A percentile compares a stretch with the other conserved stretches of the same genome.
These are phyloP conservation scores for Acorus calamus DNA, from an alignment of 106 monocot genomes.

Conservation along the genomic window DNA sequence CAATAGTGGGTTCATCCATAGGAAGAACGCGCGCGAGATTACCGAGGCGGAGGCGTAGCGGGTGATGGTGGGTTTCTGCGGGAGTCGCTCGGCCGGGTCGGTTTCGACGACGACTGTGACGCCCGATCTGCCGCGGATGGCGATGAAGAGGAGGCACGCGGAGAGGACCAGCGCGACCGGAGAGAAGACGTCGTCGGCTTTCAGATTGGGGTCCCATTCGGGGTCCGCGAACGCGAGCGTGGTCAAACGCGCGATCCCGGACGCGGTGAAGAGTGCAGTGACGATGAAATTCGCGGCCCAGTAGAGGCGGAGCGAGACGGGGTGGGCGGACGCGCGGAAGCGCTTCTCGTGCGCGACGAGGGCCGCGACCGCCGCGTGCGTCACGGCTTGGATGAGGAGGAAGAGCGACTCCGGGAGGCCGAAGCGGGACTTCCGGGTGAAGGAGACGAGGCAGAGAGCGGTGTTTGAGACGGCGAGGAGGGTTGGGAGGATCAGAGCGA, in stretches of 20 bases:
- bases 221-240: slow-evolving; percentile 13
- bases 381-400: slow-evolving; percentile 31
- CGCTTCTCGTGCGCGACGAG: slow-evolving; percentile 61
- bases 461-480: slow-evolving; percentile 24
- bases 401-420: slow-evolving; percentile 12
- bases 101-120: slow-evolving; percentile 2
- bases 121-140: slow-evolving; percentile 43
- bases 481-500: slow-evolving; percentile 19
- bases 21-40: slow-evolving; percentile 44
- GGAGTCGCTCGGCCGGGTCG: neutral
- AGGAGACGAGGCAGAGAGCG: slow-evolving; percentile 16
- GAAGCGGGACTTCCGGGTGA: neutral
- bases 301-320: slow-evolving; percentile 44
- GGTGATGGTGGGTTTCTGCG: slow-evolving; percentile 15
- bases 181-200: slow-evolving; percentile 36
- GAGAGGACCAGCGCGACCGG: slow-evolving; percentile 38
- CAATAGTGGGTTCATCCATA: slow-evolving; percentile 80
- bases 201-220: slow-evolving; percentile 3
- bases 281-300: slow-evolving; percentile 38
- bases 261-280: slow-evolving; percentile 28
- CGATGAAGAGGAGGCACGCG: slow-evolving; percentile 26
- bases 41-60: slow-evolving; percentile 48
- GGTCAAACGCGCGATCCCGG: slow-evolving; percentile 37
- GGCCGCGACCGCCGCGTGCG: slow-evolving; percentile 31
- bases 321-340: slow-evolving; percentile 34